Base-by-base conservation (phyloP, 106 monocot genomes). In the Phalaenopsis equestris region DNA sequence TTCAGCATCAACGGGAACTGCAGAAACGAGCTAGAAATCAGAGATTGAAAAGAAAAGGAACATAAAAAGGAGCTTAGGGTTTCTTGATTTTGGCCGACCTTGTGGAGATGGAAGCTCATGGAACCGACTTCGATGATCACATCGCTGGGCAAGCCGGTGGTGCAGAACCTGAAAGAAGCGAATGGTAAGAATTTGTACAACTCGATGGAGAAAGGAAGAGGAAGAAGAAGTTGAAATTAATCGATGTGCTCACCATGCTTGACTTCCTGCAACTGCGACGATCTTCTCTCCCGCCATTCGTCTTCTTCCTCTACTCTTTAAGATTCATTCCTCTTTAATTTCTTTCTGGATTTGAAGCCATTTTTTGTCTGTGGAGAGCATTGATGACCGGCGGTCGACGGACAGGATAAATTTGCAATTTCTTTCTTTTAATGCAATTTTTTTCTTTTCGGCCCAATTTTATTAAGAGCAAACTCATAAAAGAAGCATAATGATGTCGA, bases 101-200 rank as follows among this genome's bases (percentile, higher is more conserved):
- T 96, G 80, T 96, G 96, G 23, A 96, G 91, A 85, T 96, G 93
- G 86, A 91, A 96, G 78, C 75, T 83, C 91, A 92, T 92, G 65
- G 90, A 88, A 2, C 79, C 90, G 42, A 96, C 90, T 78, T 93
- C 90, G 81, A 96, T 72, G 2, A 87, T 84, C 42, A 96, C 88
- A 84, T 96, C 96, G 75, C 96, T 96, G 16, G 96, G 87, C 79
- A 93, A 84, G 65, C 96, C 96, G n/a, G 93, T 91, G 8, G 91
- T 87, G 56, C 96, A 96, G 80, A 93, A 93, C 93, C 93, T 92
- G 79, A 18, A 55, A 77, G 47, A 55, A 36, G 24, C 10, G 8
- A n/a, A 36, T 14, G 2, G 76, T 1, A 10, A 5, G 6, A 30
- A 55, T 77, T 30, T 49, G 14, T 21, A 41, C 45, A 30, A 38